A percentile compares a stretch with the other conserved stretches of the same genome.
Evolutionary conservation across 1,139 yeast genomes (phyloP).

Genomic region (Yamadazyma taylorii): DNA sequence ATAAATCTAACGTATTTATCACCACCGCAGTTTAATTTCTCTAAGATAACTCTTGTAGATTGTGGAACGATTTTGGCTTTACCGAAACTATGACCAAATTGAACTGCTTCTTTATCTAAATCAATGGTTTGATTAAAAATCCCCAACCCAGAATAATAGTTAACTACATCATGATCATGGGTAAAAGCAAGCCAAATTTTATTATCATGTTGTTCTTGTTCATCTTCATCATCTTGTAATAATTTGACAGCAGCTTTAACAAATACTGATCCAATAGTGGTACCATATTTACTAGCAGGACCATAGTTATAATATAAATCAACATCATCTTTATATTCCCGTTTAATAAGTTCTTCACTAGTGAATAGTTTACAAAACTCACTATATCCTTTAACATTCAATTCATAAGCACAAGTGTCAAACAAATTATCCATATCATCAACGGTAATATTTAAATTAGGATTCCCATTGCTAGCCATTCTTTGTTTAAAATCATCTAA

Average conservation of each 20-base stretch:
- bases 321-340: slow-evolving; percentile 46
- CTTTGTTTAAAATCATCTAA: slow-evolving; percentile 38
- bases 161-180: slow-evolving; percentile 59
- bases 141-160: slow-evolving; percentile 53
- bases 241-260: slow-evolving; percentile 50
- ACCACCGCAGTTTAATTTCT: slow-evolving; percentile 45
- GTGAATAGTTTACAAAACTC: slow-evolving; percentile 52
- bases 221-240: slow-evolving; percentile 30
- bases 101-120: slow-evolving; percentile 25
- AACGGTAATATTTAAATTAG: slow-evolving; percentile 35
- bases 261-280: slow-evolving; percentile 46
- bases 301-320: slow-evolving; percentile 48
- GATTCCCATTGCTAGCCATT: slow-evolving; percentile 33
- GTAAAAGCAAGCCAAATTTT: slow-evolving; percentile 51
- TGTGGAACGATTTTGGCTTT: slow-evolving; percentile 54
- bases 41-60: slow-evolving; percentile 55
- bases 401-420: slow-evolving; percentile 54
- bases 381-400: slow-evolving; percentile 50
- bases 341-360: slow-evolving; percentile 44
- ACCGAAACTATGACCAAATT: slow-evolving; percentile 44
- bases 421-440: slow-evolving; percentile 42
- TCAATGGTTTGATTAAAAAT: slow-evolving; percentile 33
- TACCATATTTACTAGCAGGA: slow-evolving; percentile 47
- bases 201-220: too few species aligned
- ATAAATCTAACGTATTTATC: slow-evolving; percentile 46